These are phyloP conservation scores for Musa troglodytarum DNA, from an alignment of 176 grass and related monocot species.

Conservation along the genomic window DNA sequence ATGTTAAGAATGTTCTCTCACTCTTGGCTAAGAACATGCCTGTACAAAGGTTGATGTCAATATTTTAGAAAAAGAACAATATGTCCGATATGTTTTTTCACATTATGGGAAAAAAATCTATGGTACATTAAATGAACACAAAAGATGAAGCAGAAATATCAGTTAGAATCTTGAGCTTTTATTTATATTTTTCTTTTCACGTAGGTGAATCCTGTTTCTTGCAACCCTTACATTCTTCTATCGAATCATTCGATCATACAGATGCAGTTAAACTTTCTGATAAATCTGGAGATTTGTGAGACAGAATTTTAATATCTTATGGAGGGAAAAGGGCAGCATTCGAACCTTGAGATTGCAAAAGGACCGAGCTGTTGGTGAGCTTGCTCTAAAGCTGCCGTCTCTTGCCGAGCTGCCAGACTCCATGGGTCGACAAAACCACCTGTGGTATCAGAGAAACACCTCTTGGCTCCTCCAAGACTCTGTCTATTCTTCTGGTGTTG, in stretches of 20 bases:
- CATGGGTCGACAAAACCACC: slow-evolving; percentile 37
- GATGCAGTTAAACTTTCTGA: neutral
- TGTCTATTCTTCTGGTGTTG: neutral
- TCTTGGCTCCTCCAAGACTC: slow-evolving; percentile 10
- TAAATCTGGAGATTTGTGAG: neutral
- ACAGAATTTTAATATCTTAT: neutral
- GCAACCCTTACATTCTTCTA: no score
- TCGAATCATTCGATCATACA: neutral
- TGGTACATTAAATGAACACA: neutral
- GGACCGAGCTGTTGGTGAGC: slow-evolving; percentile 24
- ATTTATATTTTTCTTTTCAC: neutral
- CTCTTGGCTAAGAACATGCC: neutral
- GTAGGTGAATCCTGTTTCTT: no score
- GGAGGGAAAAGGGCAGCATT: neutral
- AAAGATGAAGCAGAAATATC: neutral
- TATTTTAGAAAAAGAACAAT: neutral
- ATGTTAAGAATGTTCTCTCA: no score
- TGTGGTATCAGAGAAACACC: slow-evolving; percentile 14
- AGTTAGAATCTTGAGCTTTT: neutral
- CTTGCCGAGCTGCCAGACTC: slow-evolving; percentile 40
- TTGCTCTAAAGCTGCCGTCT: slow-evolving; percentile 41
- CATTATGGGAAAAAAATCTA: neutral
- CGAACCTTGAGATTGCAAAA: slow-evolving; percentile 31
- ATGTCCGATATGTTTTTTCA: neutral
- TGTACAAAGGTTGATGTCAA: neutral